phyloP scores from a whole-genome alignment of 2,329 filamentous ascomycete species.

The Penicillium glabrum region DNA sequence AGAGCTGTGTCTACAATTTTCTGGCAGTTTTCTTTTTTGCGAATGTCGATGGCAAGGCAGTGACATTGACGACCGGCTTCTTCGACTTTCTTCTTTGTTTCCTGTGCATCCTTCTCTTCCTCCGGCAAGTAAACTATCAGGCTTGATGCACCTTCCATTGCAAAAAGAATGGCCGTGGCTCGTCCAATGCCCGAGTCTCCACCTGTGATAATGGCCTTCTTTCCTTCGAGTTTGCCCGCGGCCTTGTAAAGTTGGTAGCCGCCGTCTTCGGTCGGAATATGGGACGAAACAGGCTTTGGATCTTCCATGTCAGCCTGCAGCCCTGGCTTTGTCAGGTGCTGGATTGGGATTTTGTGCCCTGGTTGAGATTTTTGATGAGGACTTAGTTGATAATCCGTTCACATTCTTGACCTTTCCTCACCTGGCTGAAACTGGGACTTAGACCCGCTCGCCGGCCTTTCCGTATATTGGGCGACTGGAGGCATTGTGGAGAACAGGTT shows the following conservation, averaged over 20 bases:
- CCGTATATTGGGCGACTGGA: constrained; percentile 13
- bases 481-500: constrained; percentile 10
- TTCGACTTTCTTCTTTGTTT: constrained; percentile 71
- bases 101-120: constrained; percentile 73
- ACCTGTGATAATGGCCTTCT: constrained; percentile 76
- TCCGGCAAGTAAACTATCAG: constrained; percentile 73
- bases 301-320: constrained; percentile 57
- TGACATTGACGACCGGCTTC: constrained; percentile 65
- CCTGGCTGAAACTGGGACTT: constrained; percentile 36
- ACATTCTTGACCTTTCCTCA: constrained; percentile 8
- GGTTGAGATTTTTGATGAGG: neutral
- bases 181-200: constrained; percentile 79
- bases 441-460: constrained; percentile 22
- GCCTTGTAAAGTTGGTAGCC: constrained; percentile 70
- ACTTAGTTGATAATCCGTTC: neutral
- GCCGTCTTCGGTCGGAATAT: constrained; percentile 67
- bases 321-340: constrained; percentile 55
- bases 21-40: constrained; percentile 66
- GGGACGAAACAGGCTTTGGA: constrained; percentile 60
- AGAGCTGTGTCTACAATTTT: constrained; percentile 67
- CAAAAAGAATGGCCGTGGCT: constrained; percentile 72
- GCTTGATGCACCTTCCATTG: constrained; percentile 75
- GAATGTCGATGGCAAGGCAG: constrained; percentile 65
- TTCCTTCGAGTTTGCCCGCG: constrained; percentile 72
- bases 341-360: constrained; percentile 54